Evolutionary conservation across 208 protist species (phyloP).

Genomic region (Wallacemonas sp.): DNA sequence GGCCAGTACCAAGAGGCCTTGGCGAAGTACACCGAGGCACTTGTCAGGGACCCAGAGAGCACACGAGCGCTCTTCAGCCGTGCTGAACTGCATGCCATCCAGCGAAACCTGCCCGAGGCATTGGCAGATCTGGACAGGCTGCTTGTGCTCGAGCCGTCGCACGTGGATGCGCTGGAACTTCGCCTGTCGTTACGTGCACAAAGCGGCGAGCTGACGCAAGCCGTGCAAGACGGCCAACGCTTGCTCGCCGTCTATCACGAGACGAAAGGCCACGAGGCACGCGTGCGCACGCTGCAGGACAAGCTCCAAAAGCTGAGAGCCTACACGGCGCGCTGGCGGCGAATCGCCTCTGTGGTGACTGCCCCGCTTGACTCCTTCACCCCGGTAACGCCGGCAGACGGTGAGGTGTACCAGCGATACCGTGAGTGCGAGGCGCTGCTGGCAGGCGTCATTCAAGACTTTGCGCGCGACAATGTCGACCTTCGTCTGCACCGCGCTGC

Average conservation of each 20-base stretch:
- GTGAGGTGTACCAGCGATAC: slow-evolving; percentile 18
- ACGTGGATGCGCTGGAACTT: slow-evolving; percentile 45
- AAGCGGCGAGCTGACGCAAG: slow-evolving; percentile 44
- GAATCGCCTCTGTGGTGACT: slow-evolving; percentile 31
- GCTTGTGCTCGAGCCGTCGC: slow-evolving; percentile 32
- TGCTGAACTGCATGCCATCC: slow-evolving; percentile 71
- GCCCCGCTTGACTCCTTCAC: slow-evolving; percentile 14
- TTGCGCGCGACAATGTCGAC: slow-evolving; percentile 64
- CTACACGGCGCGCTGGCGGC: slow-evolving; percentile 43
- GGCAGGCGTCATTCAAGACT: slow-evolving; percentile 55
- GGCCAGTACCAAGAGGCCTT: slow-evolving; percentile 83
- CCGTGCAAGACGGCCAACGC: slow-evolving; percentile 36
- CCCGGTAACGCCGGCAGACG: background rate
- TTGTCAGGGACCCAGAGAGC: slow-evolving; percentile 51
- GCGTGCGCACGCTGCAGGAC: slow-evolving; percentile 11
- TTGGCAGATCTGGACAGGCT: slow-evolving; percentile 63
- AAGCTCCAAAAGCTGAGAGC: slow-evolving; percentile 33
- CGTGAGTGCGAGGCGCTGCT: slow-evolving; percentile 57
- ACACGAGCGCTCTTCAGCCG: slow-evolving; percentile 74
- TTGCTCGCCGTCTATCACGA: slow-evolving; percentile 39
- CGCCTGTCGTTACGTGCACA: slow-evolving; percentile 59
- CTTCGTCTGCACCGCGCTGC: slow-evolving; percentile 79
- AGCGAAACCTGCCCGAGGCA: slow-evolving; percentile 39
- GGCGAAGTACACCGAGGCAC: slow-evolving; percentile 79
- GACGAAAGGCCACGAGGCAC: slow-evolving; percentile 17